Evolutionary conservation across 139 green algal species (phyloP).

Genomic region (Chlorella sp.): DNA sequence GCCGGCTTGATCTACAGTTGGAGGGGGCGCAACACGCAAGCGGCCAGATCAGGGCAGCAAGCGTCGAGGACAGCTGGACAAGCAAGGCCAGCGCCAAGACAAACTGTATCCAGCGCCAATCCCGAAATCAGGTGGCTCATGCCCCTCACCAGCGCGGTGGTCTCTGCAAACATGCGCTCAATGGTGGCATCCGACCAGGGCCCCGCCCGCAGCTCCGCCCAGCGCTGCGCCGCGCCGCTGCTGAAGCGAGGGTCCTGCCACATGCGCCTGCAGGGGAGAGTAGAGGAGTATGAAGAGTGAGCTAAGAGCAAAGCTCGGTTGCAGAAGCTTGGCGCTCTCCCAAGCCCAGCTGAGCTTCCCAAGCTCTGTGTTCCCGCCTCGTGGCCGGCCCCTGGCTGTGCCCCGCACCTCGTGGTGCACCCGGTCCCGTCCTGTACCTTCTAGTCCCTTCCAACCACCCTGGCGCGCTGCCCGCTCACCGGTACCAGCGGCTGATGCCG

Average conservation of each 20-base stretch:
- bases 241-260: slow-evolving; percentile 40
- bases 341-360: neutral
- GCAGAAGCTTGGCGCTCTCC: neutral
- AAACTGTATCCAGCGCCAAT: too few relatives aligned
- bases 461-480: neutral
- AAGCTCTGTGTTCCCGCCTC: neutral
- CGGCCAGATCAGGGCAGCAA: too few relatives aligned
- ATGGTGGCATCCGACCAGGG: slow-evolving; percentile 34
- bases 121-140: too few relatives aligned
- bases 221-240: slow-evolving; percentile 26
- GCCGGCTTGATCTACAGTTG: slow-evolving; percentile 20
- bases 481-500: slow-evolving; percentile 36
- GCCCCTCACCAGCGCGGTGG: neutral
- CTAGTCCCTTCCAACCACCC: neutral
- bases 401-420: too few relatives aligned
- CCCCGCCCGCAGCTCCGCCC: slow-evolving; percentile 22
- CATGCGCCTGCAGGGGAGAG: slow-evolving; percentile 7
- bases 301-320: neutral
- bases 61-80: too few relatives aligned
- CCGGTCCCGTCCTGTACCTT: too few relatives aligned
- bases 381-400: too few relatives aligned
- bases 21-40: neutral
- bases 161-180: neutral
- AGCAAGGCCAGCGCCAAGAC: too few relatives aligned
- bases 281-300: neutral